A percentile compares a stretch with the other conserved stretches of the same genome.
Conservation (phyloP, 441 rosid genomes). For the Gossypium schwendimanii region DNA sequence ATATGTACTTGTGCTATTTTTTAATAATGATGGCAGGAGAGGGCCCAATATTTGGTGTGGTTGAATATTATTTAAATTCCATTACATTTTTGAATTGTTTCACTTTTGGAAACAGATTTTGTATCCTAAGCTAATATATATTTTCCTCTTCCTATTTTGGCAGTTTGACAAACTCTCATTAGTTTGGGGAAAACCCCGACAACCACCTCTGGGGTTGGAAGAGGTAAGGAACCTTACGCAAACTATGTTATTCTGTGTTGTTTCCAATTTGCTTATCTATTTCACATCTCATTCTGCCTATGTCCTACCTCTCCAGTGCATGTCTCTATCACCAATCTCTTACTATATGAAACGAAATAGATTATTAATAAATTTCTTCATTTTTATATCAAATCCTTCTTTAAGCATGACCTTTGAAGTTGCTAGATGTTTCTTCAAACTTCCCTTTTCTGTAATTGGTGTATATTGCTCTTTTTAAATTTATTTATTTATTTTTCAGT, state of each 20-base stretch:
- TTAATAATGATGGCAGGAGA: background rate
- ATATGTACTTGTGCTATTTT: background rate
- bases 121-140: background rate
- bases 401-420: conserved; percentile 1
- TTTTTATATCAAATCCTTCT: background rate
- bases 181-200: conserved; percentile 95
- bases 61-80: background rate
- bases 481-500: conserved; percentile 33
- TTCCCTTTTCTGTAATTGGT: background rate
- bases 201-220: conserved; percentile 58
- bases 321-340: background rate
- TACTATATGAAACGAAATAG: background rate
- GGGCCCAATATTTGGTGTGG: background rate
- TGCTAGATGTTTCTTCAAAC: background rate
- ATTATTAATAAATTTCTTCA: background rate
- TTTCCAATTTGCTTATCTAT: background rate
- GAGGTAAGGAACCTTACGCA: conserved; percentile 45
- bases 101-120: background rate
- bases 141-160: conserved; percentile 25
- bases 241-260: background rate
- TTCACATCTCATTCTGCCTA: background rate
- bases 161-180: conserved; percentile 77
- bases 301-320: background rate
- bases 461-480: conserved; percentile 2
- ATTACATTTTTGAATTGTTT: background rate